Evolutionary conservation across 805 yeast species (phyloP).

Genomic region (Saccharomyces mikatae): DNA sequence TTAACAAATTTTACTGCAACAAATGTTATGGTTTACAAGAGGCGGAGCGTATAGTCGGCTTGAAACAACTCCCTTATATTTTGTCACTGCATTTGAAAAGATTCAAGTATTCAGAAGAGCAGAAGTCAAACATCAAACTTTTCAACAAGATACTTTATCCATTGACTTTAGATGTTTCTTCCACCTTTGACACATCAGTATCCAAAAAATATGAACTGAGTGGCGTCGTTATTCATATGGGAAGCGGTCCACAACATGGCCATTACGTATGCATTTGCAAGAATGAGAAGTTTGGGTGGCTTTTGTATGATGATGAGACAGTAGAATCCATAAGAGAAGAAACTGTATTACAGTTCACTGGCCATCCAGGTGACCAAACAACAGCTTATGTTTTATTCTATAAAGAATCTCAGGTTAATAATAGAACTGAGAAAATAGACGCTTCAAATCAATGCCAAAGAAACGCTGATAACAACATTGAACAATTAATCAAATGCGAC

Average conservation of each 20-base stretch:
- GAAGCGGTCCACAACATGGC: constrained; percentile 97
- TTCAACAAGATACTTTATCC: constrained; percentile 84
- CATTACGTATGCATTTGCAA: constrained; percentile 87
- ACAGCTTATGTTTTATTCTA: constrained; percentile 89
- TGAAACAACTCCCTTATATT: constrained; percentile 68
- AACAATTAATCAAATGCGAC: constrained; percentile 19
- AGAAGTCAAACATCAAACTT: constrained; percentile 74
- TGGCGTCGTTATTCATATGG: constrained; percentile 87
- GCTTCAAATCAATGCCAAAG: background rate
- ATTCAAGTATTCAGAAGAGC: constrained; percentile 81
- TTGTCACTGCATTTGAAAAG: constrained; percentile 82
- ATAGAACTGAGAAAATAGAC: background rate
- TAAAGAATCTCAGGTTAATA: constrained; percentile 37
- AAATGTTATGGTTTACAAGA: constrained; percentile 85
- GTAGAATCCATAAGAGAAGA: constrained; percentile 81
- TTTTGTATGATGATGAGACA: constrained; percentile 89
- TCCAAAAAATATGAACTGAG: constrained; percentile 67
- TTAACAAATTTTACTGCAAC: constrained; percentile 90
- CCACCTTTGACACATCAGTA: constrained; percentile 37
- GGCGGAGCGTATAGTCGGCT: constrained; percentile 81
- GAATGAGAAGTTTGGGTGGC: constrained; percentile 74
- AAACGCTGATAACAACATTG: constrained; percentile 15
- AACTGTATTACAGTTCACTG: constrained; percentile 78
- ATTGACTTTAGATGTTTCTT: constrained; percentile 53
- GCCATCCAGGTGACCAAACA: constrained; percentile 79